phyloP scores from a whole-genome alignment of 1,284 basidiomycete species.

The Cutaneotrichosporon dermatis region DNA sequence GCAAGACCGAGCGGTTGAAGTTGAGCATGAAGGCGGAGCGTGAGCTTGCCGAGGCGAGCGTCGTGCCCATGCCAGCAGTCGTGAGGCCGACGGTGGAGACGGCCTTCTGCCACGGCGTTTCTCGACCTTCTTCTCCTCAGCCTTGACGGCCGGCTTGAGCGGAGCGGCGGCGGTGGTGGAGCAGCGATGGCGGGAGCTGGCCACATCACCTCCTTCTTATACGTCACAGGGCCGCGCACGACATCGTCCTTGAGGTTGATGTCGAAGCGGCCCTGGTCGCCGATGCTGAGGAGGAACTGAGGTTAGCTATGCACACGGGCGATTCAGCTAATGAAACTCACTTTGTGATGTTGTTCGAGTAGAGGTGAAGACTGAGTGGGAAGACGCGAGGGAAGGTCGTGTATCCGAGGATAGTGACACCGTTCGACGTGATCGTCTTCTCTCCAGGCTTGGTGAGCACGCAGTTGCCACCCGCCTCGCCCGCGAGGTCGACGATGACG shows the following conservation, averaged over 20 bases:
- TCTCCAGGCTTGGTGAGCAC: conserved; percentile 71
- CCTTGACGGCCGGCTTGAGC: conserved; percentile 51
- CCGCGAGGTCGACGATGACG: conserved; percentile 75
- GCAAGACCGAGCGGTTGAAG: conserved; percentile 67
- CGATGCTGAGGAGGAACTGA: conserved; percentile 69
- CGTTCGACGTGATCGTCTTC: conserved; percentile 57
- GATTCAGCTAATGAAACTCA: background rate
- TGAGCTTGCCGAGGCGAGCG: conserved; percentile 70
- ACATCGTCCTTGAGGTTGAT: conserved; percentile 76
- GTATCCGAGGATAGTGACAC: conserved; percentile 71
- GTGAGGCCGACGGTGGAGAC: conserved; percentile 65
- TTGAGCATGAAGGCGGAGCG: conserved; percentile 76
- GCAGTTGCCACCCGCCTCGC: conserved; percentile 79
- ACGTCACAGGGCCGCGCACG: conserved; percentile 73
- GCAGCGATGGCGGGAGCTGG: conserved; percentile 46
- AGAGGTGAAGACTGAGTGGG: conserved; percentile 80
- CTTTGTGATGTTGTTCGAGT: conserved; percentile 81
- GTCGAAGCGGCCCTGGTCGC: conserved; percentile 59
- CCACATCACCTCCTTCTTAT: conserved; percentile 62
- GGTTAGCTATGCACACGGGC: conserved; percentile 7
- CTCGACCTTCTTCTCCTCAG: conserved; percentile 44
- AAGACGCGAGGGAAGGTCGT: conserved; percentile 71
- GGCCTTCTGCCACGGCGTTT: conserved; percentile 75
- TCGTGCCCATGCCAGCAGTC: conserved; percentile 67
- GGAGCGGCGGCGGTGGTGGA: conserved; percentile 54